Base-by-base conservation (phyloP, 2,329 filamentous ascomycete species). In the Daldinia sp. region DNA sequence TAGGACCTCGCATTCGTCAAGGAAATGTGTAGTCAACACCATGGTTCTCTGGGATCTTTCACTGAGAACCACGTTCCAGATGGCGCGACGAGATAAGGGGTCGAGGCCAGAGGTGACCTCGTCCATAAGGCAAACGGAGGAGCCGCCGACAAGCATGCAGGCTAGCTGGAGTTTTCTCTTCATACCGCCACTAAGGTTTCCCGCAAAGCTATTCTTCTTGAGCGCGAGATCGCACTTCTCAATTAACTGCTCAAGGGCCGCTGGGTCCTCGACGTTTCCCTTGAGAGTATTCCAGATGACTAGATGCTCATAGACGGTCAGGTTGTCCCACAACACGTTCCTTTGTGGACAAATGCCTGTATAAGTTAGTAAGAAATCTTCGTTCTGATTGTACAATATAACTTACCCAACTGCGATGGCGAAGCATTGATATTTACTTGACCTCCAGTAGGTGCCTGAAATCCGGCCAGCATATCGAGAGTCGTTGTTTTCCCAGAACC, bases 121-220 rank as follows among this genome's bases (percentile, higher is more conserved):
- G 71, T 94, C 92, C 12, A 73, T 86, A 73, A 90, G 90, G 77
- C 92, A 93, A 3, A 94, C 85, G 18, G 86, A 86, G 51, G 89
- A 92, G 6, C 90, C 91, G 56, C 92, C 92, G 1, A 90, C 92
- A 68, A 94, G 88, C 90, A 93, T 93, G 84, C 93, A 91, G 1
- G 90, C 91, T 4, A 94, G 82, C 77, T 94, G 92, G 6, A 93
- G 82, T 76, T 93, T 93, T 53, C 92, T 83, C 79, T 93, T 93
- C 79, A 93, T 92, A 0, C 92, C 92, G 10, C 92, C 92, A 50
- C 90, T 93, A 1, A 94, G 80, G 3, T 89, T 92, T 72, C 86
- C 86, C 0, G 90, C 84, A 63, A 82, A 82, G 1, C 90, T 87
- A 10, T 86, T 84, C 6, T 85, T 81, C 79, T 94, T 94, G 51